Evolutionary conservation across 495 filamentous ascomycete species (phyloP).

Genomic region (Lindgomyces ingoldianus): DNA sequence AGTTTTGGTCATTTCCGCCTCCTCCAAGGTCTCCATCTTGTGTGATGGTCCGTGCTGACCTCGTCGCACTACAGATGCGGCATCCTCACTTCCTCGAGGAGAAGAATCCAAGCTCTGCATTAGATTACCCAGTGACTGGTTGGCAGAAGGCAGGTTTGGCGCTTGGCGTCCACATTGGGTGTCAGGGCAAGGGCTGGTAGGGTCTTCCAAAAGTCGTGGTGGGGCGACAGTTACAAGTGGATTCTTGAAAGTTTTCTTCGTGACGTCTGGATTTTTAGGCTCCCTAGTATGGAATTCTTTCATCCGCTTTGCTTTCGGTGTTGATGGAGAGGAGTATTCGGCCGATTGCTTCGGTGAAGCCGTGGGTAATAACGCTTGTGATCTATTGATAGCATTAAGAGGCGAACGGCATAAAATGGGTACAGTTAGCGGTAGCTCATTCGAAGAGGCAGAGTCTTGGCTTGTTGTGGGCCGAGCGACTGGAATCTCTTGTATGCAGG

Average conservation of each 20-base stretch:
- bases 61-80: not conserved
- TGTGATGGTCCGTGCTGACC: not conserved
- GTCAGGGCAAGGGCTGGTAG: not conserved
- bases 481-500: no score
- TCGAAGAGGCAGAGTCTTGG: no score
- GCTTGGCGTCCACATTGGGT: not conserved
- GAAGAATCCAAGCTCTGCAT: not conserved
- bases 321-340: not conserved
- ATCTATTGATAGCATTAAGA: no score
- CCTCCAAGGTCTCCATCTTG: not conserved
- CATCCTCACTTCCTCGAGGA: not conserved
- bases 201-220: conserved; percentile 9
- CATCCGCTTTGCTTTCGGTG: conserved; percentile 6
- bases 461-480: no score
- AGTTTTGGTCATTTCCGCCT: not conserved
- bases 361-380: not conserved
- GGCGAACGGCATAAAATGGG: no score
- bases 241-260: no score
- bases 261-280: no score
- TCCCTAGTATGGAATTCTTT: no score
- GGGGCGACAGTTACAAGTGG: conserved; percentile 2
- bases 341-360: not conserved
- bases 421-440: no score
- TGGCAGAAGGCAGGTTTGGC: not conserved
- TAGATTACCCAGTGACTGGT: not conserved